Base-by-base conservation (phyloP, 345 rosid genomes). In the Cardamine resedifolia region DNA sequence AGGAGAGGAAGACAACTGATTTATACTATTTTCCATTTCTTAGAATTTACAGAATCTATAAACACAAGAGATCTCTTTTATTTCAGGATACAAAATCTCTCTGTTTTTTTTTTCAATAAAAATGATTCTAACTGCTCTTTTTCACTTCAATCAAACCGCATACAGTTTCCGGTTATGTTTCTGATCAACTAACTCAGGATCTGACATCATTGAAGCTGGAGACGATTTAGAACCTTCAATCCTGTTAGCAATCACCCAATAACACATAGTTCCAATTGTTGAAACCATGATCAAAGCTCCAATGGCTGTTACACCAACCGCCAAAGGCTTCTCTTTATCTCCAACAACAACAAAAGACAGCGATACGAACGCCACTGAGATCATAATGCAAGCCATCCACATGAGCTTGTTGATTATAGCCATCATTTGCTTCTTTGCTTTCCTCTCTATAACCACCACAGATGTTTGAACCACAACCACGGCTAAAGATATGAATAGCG, bases 381-480 rank as follows among this genome's bases (percentile, higher is more conserved):
- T 82, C 86, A 95, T 73, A 69, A 83, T 79, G 58, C 97, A 95
- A 10, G 99, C 97, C 81, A 89, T 64, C 97, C 97, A 91, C 97
- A 91, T 88, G 14, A 95, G 81, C 78, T 95, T 95, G 87, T 91
- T 95, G 65, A 95, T 95, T 48, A 95, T 81, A 1, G 96, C 78
- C 96, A 95, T 91, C 86, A 95, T 82, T 71, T 82, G 85, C 78
- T 82, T 90, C 80, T 95, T 91, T 0, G 92, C 96, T 58, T 82
- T 76, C 66, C 90, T 82, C 83, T 91, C 96, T 53, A 91, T 86
- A 10, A 88, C 94, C 45, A 95, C 96, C 10, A 95, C 78, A 0
- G 99, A 95, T n/a, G 96, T 95, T 71, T 95, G 99, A 58, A 95
- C 96, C 33, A 91, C 92, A 61, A 91, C 99, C 36, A 95, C 96